Evolutionary conservation across 2,329 filamentous ascomycete species (phyloP).

Genomic region (Fusarium sp.): DNA sequence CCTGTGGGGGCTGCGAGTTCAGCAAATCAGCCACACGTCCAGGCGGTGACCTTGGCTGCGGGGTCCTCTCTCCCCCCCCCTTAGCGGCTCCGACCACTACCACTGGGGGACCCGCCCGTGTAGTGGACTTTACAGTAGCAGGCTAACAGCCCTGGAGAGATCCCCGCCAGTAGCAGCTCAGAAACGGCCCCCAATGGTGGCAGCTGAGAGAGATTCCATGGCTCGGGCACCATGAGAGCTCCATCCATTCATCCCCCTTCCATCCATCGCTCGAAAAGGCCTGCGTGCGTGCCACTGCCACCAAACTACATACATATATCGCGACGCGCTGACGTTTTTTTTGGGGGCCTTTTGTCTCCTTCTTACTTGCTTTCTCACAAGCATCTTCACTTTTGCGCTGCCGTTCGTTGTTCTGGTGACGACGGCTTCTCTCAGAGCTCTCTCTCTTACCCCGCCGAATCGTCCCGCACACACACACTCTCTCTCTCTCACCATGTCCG

Average conservation of each 20-base stretch:
- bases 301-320: conserved; percentile 45
- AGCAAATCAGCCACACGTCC: conserved; percentile 45
- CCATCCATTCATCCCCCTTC: conserved; percentile 29
- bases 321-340: conserved; percentile 31
- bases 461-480: conserved; percentile 24
- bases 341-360: conserved; percentile 29
- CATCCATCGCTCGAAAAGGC: conserved; percentile 27
- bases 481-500: conserved; percentile 50
- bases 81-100: conserved; percentile 38
- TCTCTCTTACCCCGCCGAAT: conserved; percentile 31
- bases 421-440: conserved; percentile 5
- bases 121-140: background rate
- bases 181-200: conserved; percentile 11
- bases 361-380: conserved; percentile 16
- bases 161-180: conserved; percentile 21
- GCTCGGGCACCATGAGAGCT: conserved; percentile 18
- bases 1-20: conserved; percentile 30
- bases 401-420: conserved; percentile 1
- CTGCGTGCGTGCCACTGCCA: conserved; percentile 2
- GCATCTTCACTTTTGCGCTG: conserved; percentile 1
- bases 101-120: conserved; percentile 32
- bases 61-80: conserved; percentile 22
- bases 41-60: conserved; percentile 42
- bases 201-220: conserved; percentile 29
- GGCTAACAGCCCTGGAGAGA: conserved; percentile 36